Percentiles rank a stretch among this genome's conserved stretches.
Conservation (phyloP, 345 rosid species). For the Erodium maritimum region DNA sequence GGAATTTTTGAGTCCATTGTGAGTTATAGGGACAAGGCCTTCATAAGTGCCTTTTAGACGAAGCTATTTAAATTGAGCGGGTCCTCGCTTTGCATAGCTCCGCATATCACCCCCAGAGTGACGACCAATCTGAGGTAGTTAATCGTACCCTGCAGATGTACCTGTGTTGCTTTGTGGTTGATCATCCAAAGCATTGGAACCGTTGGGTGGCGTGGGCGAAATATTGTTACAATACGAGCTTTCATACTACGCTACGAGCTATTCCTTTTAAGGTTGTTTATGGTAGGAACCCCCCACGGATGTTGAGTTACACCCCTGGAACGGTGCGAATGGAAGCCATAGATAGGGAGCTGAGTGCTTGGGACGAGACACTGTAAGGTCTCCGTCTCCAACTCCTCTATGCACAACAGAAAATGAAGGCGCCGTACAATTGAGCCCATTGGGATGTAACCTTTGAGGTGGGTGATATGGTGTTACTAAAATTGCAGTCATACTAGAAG, state of each 20-base stretch:
- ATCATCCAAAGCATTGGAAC: background rate
- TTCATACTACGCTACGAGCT: background rate
- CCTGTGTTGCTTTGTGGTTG: background rate
- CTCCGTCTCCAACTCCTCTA: background rate
- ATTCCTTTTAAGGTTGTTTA: conserved; percentile 1
- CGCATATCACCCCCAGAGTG: background rate
- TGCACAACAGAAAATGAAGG: background rate
- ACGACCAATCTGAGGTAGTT: background rate
- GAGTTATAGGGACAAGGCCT: no score
- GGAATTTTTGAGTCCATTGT: no score
- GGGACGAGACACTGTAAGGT: background rate
- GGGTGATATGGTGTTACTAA: background rate
- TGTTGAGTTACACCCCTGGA: background rate
- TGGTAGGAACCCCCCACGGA: background rate
- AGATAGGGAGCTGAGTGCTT: background rate
- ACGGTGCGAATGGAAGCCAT: background rate
- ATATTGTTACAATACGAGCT: background rate
- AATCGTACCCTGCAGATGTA: background rate
- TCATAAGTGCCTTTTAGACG: no score
- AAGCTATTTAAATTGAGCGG: no score
- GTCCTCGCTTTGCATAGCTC: no score
- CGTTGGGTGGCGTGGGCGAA: background rate
- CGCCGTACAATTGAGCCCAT: background rate
- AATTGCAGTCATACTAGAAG: no score
- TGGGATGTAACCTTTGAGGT: background rate